Conservation (phyloP, 768 basidiomycete genomes). For the Kwoniella europaea region DNA sequence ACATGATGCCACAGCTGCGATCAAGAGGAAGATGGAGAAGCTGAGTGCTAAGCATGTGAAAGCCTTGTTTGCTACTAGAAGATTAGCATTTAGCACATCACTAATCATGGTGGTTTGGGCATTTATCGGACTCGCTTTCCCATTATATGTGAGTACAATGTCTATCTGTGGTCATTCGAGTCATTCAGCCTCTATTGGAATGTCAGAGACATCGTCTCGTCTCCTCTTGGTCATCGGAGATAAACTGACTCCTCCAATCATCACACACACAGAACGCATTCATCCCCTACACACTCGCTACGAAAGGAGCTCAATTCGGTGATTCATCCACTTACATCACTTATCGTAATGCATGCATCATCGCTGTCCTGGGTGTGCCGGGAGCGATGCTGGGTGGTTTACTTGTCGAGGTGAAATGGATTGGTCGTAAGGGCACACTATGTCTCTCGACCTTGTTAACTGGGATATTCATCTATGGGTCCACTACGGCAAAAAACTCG, state of each 20-base stretch:
- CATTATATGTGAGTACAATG: slow-evolving; percentile 58
- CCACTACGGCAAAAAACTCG: slow-evolving; percentile 74
- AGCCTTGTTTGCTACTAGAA: slow-evolving; percentile 68
- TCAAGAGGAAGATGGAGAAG: slow-evolving; percentile 60
- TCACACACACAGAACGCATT: slow-evolving; percentile 61
- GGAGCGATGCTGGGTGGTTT: slow-evolving; percentile 75
- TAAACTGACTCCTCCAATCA: too few relatives aligned
- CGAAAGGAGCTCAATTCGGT: slow-evolving; percentile 72
- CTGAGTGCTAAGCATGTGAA: slow-evolving; percentile 64
- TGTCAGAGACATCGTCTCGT: background rate
- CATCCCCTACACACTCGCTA: slow-evolving; percentile 63
- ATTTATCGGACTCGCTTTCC: slow-evolving; percentile 77
- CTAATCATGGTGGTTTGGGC: slow-evolving; percentile 68
- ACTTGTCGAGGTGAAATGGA: slow-evolving; percentile 68
- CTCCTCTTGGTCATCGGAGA: background rate
- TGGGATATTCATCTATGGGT: slow-evolving; percentile 74
- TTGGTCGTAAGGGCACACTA: slow-evolving; percentile 73
- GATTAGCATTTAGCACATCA: slow-evolving; percentile 70
- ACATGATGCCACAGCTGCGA: slow-evolving; percentile 58
- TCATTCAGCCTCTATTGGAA: background rate
- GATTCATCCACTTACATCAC: slow-evolving; percentile 73
- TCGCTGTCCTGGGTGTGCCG: slow-evolving; percentile 71
- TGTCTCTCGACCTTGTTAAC: slow-evolving; percentile 74
- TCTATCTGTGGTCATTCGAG: background rate
- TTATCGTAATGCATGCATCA: slow-evolving; percentile 70